Conservation (phyloP, 305 asterid species). For the Rubia tinctorum region DNA sequence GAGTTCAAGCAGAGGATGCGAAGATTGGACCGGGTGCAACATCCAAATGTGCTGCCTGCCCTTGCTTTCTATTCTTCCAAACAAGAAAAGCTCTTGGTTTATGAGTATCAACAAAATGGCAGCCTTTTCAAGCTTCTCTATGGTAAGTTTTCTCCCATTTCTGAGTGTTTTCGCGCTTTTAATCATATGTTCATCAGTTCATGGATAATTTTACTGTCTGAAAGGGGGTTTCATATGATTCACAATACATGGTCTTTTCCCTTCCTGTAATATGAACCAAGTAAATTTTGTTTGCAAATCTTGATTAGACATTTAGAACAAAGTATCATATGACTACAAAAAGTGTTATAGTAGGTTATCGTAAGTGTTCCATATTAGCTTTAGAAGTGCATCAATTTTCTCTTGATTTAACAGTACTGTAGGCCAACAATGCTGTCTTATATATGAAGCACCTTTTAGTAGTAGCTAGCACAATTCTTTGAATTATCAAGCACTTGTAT, state of each 20-base stretch:
- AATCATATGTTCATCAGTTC: background rate
- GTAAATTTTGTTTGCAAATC: background rate
- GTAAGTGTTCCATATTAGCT: too few species aligned
- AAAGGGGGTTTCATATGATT: too few species aligned
- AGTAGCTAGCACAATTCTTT: too few species aligned
- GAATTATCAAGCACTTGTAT: too few species aligned
- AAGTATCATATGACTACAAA: background rate
- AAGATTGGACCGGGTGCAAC: slow-evolving; percentile 55
- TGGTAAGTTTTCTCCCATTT: slow-evolving; percentile 20
- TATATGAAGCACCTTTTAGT: too few species aligned
- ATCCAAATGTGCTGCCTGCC: slow-evolving; percentile 56
- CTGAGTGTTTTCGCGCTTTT: background rate
- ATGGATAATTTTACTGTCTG: too few species aligned
- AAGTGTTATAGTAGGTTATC: too few species aligned
- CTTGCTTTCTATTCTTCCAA: slow-evolving; percentile 64
- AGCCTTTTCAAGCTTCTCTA: slow-evolving; percentile 60
- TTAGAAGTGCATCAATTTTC: too few species aligned
- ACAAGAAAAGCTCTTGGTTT: slow-evolving; percentile 76
- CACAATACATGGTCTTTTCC: background rate
- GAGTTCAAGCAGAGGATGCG: slow-evolving; percentile 69
- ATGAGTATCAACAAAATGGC: slow-evolving; percentile 64
- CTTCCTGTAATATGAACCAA: background rate
- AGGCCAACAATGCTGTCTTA: too few species aligned
- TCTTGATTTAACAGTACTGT: too few species aligned
- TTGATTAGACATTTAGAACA: background rate